Base-by-base conservation (phyloP, 495 filamentous ascomycete species). In the Aspergillus olivimuriae region DNA sequence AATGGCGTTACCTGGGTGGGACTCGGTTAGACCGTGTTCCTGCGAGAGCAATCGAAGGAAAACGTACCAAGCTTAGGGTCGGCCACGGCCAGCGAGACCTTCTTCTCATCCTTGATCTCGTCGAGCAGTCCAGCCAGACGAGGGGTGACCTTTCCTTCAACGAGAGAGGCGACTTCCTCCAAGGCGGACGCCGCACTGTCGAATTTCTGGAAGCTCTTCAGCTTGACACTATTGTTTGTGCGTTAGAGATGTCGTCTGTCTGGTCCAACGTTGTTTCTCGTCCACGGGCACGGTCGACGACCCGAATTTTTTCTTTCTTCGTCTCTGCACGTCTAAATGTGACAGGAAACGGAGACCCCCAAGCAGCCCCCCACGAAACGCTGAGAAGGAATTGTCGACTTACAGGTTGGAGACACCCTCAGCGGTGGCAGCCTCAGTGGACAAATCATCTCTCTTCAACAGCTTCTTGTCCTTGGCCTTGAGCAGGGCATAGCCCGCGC, bases 381-480 rank as follows among this genome's bases (percentile, higher is more conserved):
- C n/a, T n/a, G n/a, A n/a, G n/a, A n/a, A n/a, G n/a, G n/a, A n/a
- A n/a, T n/a, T n/a, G n/a, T n/a, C 44, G 39, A 70, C 87, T 72
- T 76, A 95, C 89, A 95, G 70, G 53, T 84, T 86, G 54, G 82
- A 84, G 39, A 94, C 80, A 56, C 86, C 87, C 68, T 97, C 89
- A 20, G 87, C 81, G 31, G 84, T 87, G 22, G 79, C 75, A 34
- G 84, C 76, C 58, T 94, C 83, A 32, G 78, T 75, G 20, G 75
- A 69, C 48, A 94, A 59, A 57, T 87, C 79, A 64, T 89, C 84
- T 50, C 81, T 80, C 70, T 95, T 89, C 41, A 99, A 75, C 32
- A 97, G 76, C 76, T 95, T 97, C 78, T 95, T 95, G 81, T 95
- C 90, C 65, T 86, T 87, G 20, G 94, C 86, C 73, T 99, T 97